Conservation (phyloP, 176 grass and related monocot genomes). For the Eremochloa ophiuroides region DNA sequence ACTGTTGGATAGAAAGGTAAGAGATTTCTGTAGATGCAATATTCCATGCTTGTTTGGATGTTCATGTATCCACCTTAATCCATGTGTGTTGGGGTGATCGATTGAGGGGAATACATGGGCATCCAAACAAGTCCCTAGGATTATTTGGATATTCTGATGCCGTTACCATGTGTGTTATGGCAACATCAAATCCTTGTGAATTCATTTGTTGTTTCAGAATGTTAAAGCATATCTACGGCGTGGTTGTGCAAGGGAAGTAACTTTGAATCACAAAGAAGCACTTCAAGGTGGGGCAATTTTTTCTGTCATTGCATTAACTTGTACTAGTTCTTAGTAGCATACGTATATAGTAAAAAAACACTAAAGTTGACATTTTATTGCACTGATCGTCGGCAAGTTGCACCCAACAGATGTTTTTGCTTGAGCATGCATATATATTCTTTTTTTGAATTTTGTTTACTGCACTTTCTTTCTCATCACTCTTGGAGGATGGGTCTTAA, state of each 20-base stretch:
- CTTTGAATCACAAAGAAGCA: constrained; percentile 81
- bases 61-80: too few relatives aligned
- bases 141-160: constrained; percentile 1
- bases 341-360: constrained; percentile 11
- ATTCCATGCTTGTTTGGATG: too few relatives aligned
- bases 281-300: constrained; percentile 57
- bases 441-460: neutral
- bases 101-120: too few relatives aligned
- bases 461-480: neutral
- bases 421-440: neutral
- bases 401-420: constrained; percentile 10
- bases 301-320: constrained; percentile 14
- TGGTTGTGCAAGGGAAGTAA: constrained; percentile 72
- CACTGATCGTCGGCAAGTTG: neutral
- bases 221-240: constrained; percentile 93
- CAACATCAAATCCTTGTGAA: neutral
- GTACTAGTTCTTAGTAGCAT: neutral
- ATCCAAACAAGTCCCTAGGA: too few relatives aligned
- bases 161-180: constrained; percentile 8
- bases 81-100: too few relatives aligned
- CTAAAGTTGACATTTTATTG: constrained; percentile 13
- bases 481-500: neutral
- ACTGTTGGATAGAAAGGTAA: constrained; percentile 86
- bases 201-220: constrained; percentile 46
- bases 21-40: neutral